Evolutionary conservation across 305 asterid genomes (phyloP).

Genomic region (Nicotiana rustica): DNA sequence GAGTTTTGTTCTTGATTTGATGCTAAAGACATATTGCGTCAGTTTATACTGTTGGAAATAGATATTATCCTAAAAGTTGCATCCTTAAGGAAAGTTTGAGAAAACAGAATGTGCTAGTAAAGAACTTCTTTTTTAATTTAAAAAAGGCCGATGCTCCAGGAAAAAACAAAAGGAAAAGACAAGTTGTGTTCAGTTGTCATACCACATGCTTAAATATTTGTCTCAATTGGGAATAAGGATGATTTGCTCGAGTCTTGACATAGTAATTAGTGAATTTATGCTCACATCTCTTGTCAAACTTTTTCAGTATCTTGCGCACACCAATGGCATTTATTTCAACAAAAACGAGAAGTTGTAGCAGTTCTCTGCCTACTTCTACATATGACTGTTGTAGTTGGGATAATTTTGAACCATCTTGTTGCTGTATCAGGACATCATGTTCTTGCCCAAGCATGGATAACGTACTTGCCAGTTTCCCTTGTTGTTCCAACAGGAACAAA

Average conservation of each 20-base stretch:
- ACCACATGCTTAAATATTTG: conserved; percentile 93
- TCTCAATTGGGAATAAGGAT: conserved; percentile 83
- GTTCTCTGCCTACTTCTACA: conserved; percentile 64
- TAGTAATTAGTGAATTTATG: conserved; percentile 76
- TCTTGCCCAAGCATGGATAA: conserved; percentile 61
- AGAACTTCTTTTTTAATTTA: neutral
- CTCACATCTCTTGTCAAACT: conserved; percentile 82
- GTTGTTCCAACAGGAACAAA: conserved; percentile 72
- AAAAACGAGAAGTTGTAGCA: conserved; percentile 64
- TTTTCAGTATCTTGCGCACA: conserved; percentile 79
- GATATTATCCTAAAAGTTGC: neutral
- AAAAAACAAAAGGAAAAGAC: neutral
- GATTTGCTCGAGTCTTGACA: conserved; percentile 87
- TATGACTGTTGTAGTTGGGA: conserved; percentile 64
- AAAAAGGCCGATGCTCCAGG: too few species aligned
- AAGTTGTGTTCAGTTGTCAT: conserved; percentile 32
- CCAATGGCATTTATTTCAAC: conserved; percentile 77
- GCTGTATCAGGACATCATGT: conserved; percentile 54
- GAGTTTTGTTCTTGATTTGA: neutral
- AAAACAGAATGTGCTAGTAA: neutral
- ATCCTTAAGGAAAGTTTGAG: neutral
- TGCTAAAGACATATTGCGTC: neutral
- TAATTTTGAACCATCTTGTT: conserved; percentile 44
- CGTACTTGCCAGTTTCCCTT: conserved; percentile 69
- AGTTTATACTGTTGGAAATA: neutral